Conservation (phyloP, 768 basidiomycete genomes). For the Pleurotus eryngii region DNA sequence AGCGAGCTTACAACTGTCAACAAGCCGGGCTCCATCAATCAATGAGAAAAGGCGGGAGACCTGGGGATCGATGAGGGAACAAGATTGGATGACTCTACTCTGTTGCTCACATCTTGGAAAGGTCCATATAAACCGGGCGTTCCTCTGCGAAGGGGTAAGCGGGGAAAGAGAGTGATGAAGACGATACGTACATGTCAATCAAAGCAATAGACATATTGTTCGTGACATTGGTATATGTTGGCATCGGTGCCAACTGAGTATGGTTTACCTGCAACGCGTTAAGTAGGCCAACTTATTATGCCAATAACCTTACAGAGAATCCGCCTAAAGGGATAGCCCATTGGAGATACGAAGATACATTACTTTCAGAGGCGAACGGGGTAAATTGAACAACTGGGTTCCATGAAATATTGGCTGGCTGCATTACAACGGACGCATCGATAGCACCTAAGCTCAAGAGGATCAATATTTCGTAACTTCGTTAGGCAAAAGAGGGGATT, state of each 20-base stretch:
- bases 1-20: conserved; percentile 46
- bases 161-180: background rate
- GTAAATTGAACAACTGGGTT: conserved; percentile 72
- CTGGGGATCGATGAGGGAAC: conserved; percentile 30
- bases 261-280: conserved; percentile 47
- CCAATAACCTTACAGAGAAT: conserved; percentile 42
- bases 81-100: too few relatives aligned
- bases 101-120: conserved; percentile 61
- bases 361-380: conserved; percentile 55
- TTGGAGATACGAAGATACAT: conserved; percentile 67
- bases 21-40: conserved; percentile 64
- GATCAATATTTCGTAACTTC: background rate
- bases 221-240: conserved; percentile 60
- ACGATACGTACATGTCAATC: conserved; percentile 61
- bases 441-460: conserved; percentile 58
- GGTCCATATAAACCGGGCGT: conserved; percentile 72
- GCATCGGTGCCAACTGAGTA: conserved; percentile 45
- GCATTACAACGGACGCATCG: conserved; percentile 63
- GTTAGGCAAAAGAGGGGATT: background rate
- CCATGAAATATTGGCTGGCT: conserved; percentile 64
- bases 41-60: conserved; percentile 62
- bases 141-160: conserved; percentile 42
- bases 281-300: background rate
- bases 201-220: conserved; percentile 61
- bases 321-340: conserved; percentile 65